phyloP scores from a whole-genome alignment of 495 filamentous ascomycete genomes.

The Bathelium albidoporum region DNA sequence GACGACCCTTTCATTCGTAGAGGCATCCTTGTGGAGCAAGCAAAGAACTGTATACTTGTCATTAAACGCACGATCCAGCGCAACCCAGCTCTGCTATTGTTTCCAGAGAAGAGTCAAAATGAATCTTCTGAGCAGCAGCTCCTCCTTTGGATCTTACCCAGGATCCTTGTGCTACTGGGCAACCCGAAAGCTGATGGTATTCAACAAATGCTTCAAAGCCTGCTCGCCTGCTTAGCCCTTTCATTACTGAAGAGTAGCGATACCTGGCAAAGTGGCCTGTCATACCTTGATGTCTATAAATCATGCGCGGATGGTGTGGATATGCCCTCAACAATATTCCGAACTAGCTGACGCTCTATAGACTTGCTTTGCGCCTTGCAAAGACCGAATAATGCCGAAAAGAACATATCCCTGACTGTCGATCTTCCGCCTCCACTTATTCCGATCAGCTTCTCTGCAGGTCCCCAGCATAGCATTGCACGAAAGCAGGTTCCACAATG shows the following conservation, averaged over 20 bases:
- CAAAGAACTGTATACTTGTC: conserved; percentile 57
- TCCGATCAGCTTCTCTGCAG: neutral
- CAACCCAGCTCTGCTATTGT: conserved; percentile 60
- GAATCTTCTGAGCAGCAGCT: conserved; percentile 44
- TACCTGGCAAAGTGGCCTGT: conserved; percentile 17
- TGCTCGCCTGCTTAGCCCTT: conserved; percentile 13
- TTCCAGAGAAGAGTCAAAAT: conserved; percentile 37
- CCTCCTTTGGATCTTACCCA: conserved; percentile 69
- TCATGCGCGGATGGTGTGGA: conserved; percentile 27
- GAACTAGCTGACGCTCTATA: neutral
- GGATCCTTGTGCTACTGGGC: conserved; percentile 48
- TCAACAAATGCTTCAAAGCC: conserved; percentile 22
- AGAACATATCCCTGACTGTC: neutral
- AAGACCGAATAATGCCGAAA: neutral
- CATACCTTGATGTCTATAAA: conserved; percentile 15
- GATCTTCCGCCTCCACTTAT: neutral
- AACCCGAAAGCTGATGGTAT: conserved; percentile 15
- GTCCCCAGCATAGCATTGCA: neutral
- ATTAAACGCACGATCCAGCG: conserved; percentile 62
- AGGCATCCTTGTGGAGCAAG: conserved; percentile 45
- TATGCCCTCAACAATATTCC: neutral
- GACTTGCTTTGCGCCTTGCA: neutral
- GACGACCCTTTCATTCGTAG: conserved; percentile 52
- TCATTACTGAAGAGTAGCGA: conserved; percentile 10
- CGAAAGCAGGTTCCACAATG: neutral